Evolutionary conservation across 2,329 filamentous ascomycete species (phyloP).

Genomic region (Epichloe elymi): DNA sequence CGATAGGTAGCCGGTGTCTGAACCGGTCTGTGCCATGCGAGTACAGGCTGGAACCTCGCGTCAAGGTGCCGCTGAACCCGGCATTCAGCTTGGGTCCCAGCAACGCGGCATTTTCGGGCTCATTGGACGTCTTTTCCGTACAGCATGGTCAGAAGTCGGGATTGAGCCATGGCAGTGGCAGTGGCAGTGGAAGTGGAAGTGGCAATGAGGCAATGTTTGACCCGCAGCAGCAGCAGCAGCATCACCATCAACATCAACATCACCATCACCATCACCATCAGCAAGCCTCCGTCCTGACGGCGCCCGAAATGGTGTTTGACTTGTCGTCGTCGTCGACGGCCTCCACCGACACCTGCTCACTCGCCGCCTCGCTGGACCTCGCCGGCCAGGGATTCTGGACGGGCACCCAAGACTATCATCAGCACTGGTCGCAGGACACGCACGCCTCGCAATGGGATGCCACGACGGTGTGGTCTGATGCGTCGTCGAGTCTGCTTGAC

Average conservation of each 20-base stretch:
- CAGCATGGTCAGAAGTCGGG: background rate
- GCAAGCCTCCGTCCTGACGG: background rate
- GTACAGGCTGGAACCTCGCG: constrained; percentile 6
- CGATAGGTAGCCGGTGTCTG: constrained; percentile 4
- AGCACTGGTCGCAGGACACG: constrained; percentile 1
- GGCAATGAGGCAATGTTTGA: background rate
- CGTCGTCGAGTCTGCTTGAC: constrained; percentile 3
- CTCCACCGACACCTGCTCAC: background rate
- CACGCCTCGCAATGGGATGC: constrained; percentile 3
- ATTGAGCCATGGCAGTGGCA: background rate
- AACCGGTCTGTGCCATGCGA: constrained; percentile 5
- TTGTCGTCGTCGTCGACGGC: constrained; percentile 1
- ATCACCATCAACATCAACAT: background rate
- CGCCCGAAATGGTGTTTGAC: constrained; percentile 3
- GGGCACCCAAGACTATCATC: constrained; percentile 1
- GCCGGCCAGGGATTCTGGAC: background rate
- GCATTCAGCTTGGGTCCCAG: constrained; percentile 5
- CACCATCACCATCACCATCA: background rate
- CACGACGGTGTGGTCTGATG: constrained; percentile 6
- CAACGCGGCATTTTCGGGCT: constrained; percentile 1
- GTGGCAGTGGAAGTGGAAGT: background rate
- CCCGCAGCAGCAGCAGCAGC: background rate
- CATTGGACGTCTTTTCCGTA: constrained; percentile 6
- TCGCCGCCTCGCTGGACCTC: background rate
- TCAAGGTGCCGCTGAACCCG: constrained; percentile 7